Evolutionary conservation across 345 rosid genomes (phyloP), one percentile per base, ranked within the genome.

Genomic region (Noccaea caerulescens): DNA sequence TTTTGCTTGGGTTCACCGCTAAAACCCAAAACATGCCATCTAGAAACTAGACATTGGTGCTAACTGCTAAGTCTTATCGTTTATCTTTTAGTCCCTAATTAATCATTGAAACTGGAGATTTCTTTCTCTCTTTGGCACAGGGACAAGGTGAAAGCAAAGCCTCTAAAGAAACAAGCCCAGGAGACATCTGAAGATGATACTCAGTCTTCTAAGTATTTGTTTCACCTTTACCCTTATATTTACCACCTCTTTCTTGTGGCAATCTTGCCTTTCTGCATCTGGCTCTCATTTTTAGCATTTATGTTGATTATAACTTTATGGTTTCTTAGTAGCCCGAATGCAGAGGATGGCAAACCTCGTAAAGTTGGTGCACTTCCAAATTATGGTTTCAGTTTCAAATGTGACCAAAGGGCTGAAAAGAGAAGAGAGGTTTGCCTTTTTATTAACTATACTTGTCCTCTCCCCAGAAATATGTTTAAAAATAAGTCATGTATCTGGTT

Each of bases 331-430:
- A 89, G 91, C 76, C 88, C 90, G 50, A 77, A 72, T 12, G 76
- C 80, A 59, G 89, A 80, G 23, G 97, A 95, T 81, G 79, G 81
- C 62, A 90, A 86, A 74, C 69, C 90, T 80, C 84, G 76, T 11
- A 87, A 66, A 82, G 77, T 68, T 13, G 92, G 93, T 79, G 77
- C 84, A 18, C 98, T 90, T 81, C 99, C 99, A 57, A 92, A 87
- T 57, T 95, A 95, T 62, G 98, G 99, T 37, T 95, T 95, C 86
- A 95, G 96, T 76, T 95, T 95, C 68, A 88, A 77, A 83, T 95
- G 99, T 76, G 92, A 86, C 78, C 96, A 90, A 80, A 88, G 99
- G 42, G 99, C 99, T 76, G 99, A 95, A 76, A 95, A 88, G 85
- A 85, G 99, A 70, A 92, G 64, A 82, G 99, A 95, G 98, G 99